These are phyloP conservation scores for Phytophthora megakarya DNA, from an alignment of 352 stramenopile genomes.

Conservation along the genomic window DNA sequence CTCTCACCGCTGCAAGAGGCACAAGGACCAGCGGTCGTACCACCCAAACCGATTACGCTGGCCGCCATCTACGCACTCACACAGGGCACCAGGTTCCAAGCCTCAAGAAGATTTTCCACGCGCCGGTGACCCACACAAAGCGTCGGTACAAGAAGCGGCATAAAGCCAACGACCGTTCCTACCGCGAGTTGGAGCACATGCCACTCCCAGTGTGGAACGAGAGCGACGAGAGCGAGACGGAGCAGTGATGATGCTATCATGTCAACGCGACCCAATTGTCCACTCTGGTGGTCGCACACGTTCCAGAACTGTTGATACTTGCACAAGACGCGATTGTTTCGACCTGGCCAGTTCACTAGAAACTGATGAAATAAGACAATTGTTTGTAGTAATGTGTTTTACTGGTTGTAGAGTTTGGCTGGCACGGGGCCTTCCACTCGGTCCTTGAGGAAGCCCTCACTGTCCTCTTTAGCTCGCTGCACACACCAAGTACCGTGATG, in stretches of 20 bases:
- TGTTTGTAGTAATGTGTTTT: slow-evolving; percentile 34
- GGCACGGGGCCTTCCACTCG: slow-evolving; percentile 80
- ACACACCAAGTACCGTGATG: too few species aligned
- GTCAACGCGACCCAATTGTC: slow-evolving; percentile 16
- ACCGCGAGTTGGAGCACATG: slow-evolving; percentile 70
- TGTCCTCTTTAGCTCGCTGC: slow-evolving; percentile 80
- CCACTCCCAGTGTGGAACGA: slow-evolving; percentile 55
- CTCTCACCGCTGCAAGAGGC: slow-evolving; percentile 13
- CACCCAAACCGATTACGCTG: slow-evolving; percentile 23
- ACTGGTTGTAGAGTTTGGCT: slow-evolving; percentile 68
- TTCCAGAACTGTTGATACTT: slow-evolving; percentile 13
- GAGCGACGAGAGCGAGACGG: slow-evolving; percentile 39
- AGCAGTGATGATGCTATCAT: slow-evolving; percentile 17
- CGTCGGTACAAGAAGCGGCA: slow-evolving; percentile 66
- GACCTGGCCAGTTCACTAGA: slow-evolving; percentile 19
- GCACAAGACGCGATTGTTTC: slow-evolving; percentile 19
- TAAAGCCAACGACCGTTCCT: slow-evolving; percentile 51
- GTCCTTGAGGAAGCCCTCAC: slow-evolving; percentile 80
- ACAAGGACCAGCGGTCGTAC: slow-evolving; percentile 22
- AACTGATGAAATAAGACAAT: slow-evolving; percentile 37
- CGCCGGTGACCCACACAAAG: slow-evolving; percentile 30
- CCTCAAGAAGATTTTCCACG: slow-evolving; percentile 69
- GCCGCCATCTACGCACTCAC: slow-evolving; percentile 55
- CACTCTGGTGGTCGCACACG: slow-evolving; percentile 4
- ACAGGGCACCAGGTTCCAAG: slow-evolving; percentile 49